Conservation (phyloP, 495 filamentous ascomycete species). For the Daldinia loculata region DNA sequence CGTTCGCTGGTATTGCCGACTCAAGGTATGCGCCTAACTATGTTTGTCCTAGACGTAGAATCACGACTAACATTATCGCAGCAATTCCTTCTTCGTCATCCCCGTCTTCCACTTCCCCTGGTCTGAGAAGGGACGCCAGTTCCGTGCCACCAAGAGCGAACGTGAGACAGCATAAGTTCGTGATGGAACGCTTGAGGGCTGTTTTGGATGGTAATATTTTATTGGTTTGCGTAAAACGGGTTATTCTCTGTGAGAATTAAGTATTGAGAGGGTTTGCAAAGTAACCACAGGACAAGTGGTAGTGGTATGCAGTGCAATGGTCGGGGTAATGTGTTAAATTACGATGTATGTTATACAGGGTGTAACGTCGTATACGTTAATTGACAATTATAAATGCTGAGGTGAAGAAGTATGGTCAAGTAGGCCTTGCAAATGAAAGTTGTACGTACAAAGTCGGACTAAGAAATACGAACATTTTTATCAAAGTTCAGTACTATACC, state of each 20-base stretch:
- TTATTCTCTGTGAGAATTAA: neutral
- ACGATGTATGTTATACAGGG: neutral
- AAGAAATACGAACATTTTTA: too few species aligned
- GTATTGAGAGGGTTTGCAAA: neutral
- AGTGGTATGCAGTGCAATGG: neutral
- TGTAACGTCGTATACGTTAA: neutral
- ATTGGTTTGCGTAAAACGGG: neutral
- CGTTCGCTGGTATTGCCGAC: conserved; percentile 93
- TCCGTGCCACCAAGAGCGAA: conserved; percentile 53
- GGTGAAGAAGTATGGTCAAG: neutral
- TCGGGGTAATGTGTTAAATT: neutral
- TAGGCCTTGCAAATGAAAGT: neutral
- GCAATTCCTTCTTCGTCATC: conserved; percentile 93
- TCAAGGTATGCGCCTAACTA: conserved; percentile 65
- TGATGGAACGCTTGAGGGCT: neutral
- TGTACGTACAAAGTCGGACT: too few species aligned
- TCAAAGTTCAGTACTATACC: too few species aligned
- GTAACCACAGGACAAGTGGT: neutral
- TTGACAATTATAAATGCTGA: neutral
- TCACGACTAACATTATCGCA: conserved; percentile 41
- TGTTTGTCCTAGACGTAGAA: neutral
- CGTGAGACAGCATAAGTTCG: conserved; percentile 45
- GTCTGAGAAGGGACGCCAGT: conserved; percentile 83
- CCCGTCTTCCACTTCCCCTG: conserved; percentile 97
- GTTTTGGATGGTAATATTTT: neutral